phyloP scores from a whole-genome alignment of 2,329 filamentous ascomycete species.

The Ceratocystis eucalypticola region DNA sequence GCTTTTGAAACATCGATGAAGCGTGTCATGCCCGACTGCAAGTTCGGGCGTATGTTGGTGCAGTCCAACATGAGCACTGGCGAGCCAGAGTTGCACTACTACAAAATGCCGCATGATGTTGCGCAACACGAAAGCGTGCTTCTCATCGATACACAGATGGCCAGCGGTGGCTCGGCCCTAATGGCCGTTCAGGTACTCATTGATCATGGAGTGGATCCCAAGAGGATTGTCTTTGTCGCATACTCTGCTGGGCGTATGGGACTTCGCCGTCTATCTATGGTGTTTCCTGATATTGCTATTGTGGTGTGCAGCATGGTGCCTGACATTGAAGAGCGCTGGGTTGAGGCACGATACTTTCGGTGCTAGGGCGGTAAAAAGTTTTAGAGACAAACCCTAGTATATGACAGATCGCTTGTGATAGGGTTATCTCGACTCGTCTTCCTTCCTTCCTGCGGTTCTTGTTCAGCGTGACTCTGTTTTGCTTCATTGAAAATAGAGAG shows the following conservation, averaged over 20 bases:
- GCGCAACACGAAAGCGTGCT: conserved; percentile 65
- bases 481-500: no score
- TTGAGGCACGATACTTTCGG: conserved; percentile 82
- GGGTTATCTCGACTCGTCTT: no score
- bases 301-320: conserved; percentile 72
- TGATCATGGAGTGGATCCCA: conserved; percentile 77
- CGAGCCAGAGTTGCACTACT: conserved; percentile 85
- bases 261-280: conserved; percentile 69
- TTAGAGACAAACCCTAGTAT: not conserved
- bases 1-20: conserved; percentile 79
- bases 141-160: conserved; percentile 87
- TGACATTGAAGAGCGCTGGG: conserved; percentile 76
- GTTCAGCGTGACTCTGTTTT: no score
- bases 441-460: no score
- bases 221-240: conserved; percentile 81
- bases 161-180: conserved; percentile 66
- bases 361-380: conserved; percentile 39
- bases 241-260: conserved; percentile 79
- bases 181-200: conserved; percentile 96
- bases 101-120: conserved; percentile 65
- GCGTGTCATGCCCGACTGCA: conserved; percentile 83
- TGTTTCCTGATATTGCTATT: conserved; percentile 76
- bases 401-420: no score
- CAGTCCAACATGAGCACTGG: conserved; percentile 75
- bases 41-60: conserved; percentile 77